These are phyloP conservation scores for Micractinium sp. DNA, from an alignment of 139 green algal species.

Conservation along the genomic window DNA sequence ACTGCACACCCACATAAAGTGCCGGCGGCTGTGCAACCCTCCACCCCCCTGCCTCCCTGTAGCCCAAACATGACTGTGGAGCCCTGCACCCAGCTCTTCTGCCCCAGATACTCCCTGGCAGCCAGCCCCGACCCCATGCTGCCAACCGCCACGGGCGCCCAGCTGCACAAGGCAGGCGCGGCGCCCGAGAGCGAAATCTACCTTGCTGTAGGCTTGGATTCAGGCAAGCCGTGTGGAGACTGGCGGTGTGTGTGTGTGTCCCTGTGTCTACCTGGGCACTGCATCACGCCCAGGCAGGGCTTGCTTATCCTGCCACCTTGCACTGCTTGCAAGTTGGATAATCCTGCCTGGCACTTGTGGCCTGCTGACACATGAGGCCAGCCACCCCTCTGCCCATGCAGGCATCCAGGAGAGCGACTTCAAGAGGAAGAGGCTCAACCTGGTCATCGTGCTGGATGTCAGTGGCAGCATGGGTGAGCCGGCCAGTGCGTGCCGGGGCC, in stretches of 20 bases:
- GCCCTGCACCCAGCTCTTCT: slow-evolving; percentile 44
- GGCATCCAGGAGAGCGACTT: slow-evolving; percentile 24
- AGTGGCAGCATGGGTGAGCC: slow-evolving; percentile 28
- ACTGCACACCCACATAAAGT: not conserved
- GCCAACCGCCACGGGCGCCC: not conserved
- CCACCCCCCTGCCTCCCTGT: not conserved
- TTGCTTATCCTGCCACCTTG: too few relatives aligned
- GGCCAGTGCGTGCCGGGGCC: too few relatives aligned
- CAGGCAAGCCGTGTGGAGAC: too few relatives aligned
- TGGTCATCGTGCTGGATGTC: slow-evolving; percentile 44
- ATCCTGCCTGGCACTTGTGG: too few relatives aligned
- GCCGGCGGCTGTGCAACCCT: not conserved
- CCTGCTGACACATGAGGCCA: too few relatives aligned
- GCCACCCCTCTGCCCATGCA: not conserved
- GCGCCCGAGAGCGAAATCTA: not conserved
- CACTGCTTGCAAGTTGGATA: too few relatives aligned
- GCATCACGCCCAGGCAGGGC: too few relatives aligned
- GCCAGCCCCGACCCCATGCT: slow-evolving; percentile 17
- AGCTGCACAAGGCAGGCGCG: not conserved
- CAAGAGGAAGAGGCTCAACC: slow-evolving; percentile 22
- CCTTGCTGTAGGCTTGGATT: slow-evolving; percentile 25
- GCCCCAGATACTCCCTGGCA: slow-evolving; percentile 33
- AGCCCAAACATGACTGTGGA: not conserved
- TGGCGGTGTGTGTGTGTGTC: too few relatives aligned
- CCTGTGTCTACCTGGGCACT: too few relatives aligned